phyloP scores from a whole-genome alignment of 192 early-diverging fungal genomes.

The Kickxella alabastrina region DNA sequence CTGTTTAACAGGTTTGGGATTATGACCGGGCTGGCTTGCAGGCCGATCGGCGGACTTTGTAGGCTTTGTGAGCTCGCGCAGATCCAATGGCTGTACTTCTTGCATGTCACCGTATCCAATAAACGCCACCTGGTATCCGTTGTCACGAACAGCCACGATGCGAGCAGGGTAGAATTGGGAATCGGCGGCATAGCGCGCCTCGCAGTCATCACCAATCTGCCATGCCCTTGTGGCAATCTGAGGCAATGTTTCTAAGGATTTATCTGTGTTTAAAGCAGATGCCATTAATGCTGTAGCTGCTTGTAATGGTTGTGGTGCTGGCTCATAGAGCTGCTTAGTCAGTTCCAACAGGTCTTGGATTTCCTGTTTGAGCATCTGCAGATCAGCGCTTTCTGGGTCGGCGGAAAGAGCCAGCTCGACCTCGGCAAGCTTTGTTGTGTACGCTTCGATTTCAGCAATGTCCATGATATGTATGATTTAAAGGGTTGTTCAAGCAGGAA shows the following conservation, averaged over 20 bases:
- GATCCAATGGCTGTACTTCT: conserved; percentile 8
- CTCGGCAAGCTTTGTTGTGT: conserved; percentile 31
- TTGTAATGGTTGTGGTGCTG: not conserved
- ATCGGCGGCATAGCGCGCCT: conserved; percentile 20
- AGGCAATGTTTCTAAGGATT: not conserved
- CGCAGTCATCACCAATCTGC: conserved; percentile 21
- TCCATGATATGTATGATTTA: too few relatives aligned
- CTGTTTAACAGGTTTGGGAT: too few relatives aligned
- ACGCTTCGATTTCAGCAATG: conserved; percentile 31
- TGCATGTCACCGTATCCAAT: conserved; percentile 31
- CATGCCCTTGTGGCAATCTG: conserved; percentile 7
- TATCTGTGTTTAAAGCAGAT: too few relatives aligned
- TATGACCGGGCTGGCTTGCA: not conserved
- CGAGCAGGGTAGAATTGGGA: conserved; percentile 17
- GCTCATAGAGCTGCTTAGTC: conserved; percentile 13
- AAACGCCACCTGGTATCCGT: conserved; percentile 22
- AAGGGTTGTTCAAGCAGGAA: too few relatives aligned
- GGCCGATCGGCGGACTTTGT: not conserved
- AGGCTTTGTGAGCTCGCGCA: conserved; percentile 8
- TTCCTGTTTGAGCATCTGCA: conserved; percentile 35
- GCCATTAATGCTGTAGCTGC: conserved; percentile 5
- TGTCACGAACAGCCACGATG: conserved; percentile 9
- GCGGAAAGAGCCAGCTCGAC: conserved; percentile 43
- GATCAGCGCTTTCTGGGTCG: conserved; percentile 37
- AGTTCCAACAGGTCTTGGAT: conserved; percentile 33